Conservation (phyloP, 1,284 basidiomycete genomes). For the Meira nashicola region DNA sequence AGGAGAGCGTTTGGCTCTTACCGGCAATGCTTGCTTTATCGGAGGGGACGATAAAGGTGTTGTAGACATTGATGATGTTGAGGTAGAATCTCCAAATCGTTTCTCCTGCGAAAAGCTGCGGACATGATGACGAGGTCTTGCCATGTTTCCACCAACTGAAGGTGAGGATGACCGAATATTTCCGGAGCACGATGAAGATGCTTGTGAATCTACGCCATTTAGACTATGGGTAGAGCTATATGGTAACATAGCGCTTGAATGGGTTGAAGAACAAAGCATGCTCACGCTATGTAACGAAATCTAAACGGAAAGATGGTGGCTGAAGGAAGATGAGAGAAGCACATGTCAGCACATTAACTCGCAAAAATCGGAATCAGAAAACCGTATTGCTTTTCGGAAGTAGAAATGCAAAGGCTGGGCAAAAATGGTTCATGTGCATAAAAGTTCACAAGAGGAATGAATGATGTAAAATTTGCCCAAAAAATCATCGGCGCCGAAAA, state of each 20-base stretch:
- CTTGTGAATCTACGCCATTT: neutral
- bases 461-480: too few relatives aligned
- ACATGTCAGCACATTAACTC: too few relatives aligned
- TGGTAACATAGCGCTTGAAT: neutral
- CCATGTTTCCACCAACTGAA: neutral
- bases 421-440: too few relatives aligned
- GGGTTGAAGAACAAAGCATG: constrained; percentile 1
- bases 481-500: too few relatives aligned
- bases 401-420: too few relatives aligned
- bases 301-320: too few relatives aligned
- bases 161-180: constrained; percentile 8
- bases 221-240: neutral
- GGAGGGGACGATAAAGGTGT: neutral
- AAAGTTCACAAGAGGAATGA: too few relatives aligned
- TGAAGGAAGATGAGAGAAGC: too few relatives aligned
- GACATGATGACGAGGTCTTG: constrained; percentile 16
- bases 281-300: neutral
- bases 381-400: too few relatives aligned
- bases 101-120: constrained; percentile 11
- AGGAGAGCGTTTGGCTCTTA: neutral
- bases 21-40: constrained; percentile 5
- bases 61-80: constrained; percentile 8
- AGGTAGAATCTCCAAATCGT: constrained; percentile 2
- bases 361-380: too few relatives aligned
- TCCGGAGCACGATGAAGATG: neutral